Conservation (phyloP, 129 eudicot genomes). For the Flaveria linearis region DNA sequence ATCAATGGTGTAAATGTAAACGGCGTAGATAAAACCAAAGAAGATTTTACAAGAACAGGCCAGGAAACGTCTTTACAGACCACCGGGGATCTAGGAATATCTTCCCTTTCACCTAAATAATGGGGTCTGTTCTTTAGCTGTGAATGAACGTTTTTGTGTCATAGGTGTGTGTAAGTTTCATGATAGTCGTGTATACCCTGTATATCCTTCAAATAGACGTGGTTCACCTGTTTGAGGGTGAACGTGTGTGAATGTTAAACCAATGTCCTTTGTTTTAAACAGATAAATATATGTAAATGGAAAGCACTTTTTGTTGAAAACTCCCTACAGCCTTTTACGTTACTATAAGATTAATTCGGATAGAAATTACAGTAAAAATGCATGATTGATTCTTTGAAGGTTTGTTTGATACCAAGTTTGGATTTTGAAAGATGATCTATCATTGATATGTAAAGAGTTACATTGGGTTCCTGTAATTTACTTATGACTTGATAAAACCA, state of each 20-base stretch:
- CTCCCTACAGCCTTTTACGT: neutral
- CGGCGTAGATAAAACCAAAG: constrained; percentile 9
- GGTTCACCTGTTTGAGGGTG: constrained; percentile 13
- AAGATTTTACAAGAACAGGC: constrained; percentile 11
- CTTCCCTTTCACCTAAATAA: constrained; percentile 3
- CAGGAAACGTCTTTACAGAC: neutral
- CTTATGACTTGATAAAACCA: constrained; percentile 13
- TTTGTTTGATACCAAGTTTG: no score
- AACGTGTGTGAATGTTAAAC: neutral
- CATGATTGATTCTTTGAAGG: neutral
- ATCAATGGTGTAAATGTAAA: neutral
- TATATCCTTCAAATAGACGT: constrained; percentile 5
- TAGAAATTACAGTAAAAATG: neutral
- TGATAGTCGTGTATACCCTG: constrained; percentile 1
- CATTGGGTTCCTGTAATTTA: constrained; percentile 44
- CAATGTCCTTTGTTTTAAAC: no score
- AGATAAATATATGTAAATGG: constrained; percentile 13
- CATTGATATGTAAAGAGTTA: constrained; percentile 46
- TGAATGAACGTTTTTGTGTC: no score
- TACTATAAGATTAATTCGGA: no score
- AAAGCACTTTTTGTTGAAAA: constrained; percentile 16
- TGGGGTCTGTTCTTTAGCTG: no score
- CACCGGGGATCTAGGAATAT: neutral
- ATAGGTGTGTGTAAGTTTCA: constrained; percentile 1
- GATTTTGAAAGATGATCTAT: constrained; percentile 46